Evolutionary conservation across 2,329 filamentous ascomycete genomes (phyloP), one percentile per base, ranked within the genome.

Genomic region (Xylariaceae sp.): DNA sequence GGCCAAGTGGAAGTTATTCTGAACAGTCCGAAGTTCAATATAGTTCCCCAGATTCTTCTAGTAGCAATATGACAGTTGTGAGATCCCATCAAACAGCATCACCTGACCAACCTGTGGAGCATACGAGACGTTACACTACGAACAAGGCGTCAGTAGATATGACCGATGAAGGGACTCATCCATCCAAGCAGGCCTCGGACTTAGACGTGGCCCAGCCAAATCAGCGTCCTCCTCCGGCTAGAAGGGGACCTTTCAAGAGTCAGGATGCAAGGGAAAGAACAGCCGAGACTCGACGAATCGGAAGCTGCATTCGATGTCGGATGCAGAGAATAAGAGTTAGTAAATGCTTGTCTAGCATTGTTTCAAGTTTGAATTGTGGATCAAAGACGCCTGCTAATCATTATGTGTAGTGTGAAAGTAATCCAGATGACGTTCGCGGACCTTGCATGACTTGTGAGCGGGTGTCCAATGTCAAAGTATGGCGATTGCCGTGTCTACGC

Each of bases 281-380:
- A 1, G 81, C 81, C 0, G 70, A 75, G 48, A 83, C 80, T 2
- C 72, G 81, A 51, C 77, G 75, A 47, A 76, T 80, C 15, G 80
- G 79, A 9, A 81, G 77, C 17, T 84, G 81, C 58, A 76, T 83
- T 50, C 71, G 80, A 40, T 84, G 81, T 54, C 73, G 78, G 44
- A 82, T 83, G 77, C 81, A 83, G 56, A 73, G 80, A 39, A 82
- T 83, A 57, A 74, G 81, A 43, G 80, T 83, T 64, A 73, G 78
- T 68, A 33, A 15, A 45, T 33, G 38, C n/a, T 39, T 27, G 22
- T 27, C 22, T 27, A 7, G 22, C 22, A 27, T 27, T 27, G 22
- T 45, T 44, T 39, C 22, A 19, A 27, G 17, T 17, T 30, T 51
- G 42, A 17, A 31, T 15, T 33, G 17, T 43, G 11, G 15, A 19